phyloP scores from a whole-genome alignment of 164 flowering plant species.

The Saururus chinensis region DNA sequence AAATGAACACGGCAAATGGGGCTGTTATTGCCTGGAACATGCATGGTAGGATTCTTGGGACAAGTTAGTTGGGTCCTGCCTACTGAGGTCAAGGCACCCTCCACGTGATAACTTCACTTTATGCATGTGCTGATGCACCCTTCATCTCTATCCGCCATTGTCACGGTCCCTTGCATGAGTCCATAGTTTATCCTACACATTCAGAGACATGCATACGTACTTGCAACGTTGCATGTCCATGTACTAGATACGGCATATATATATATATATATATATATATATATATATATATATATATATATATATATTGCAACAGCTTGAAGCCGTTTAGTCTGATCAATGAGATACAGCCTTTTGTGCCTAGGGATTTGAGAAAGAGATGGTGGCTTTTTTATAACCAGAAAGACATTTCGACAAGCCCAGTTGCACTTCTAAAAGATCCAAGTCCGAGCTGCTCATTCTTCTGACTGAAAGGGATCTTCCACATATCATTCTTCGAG shows the following conservation, averaged over 20 bases:
- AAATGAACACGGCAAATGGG: not conserved
- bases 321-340: no score
- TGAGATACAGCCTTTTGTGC: no score
- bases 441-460: not conserved
- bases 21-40: not conserved
- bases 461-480: not conserved
- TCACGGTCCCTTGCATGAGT: not conserved
- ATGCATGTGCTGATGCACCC: conserved; percentile 13
- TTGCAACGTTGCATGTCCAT: not conserved
- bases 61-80: not conserved
- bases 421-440: not conserved
- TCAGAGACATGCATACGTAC: not conserved
- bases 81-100: conserved; percentile 7
- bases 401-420: not conserved
- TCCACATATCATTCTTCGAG: not conserved
- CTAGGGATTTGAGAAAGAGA: not conserved
- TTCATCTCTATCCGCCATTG: not conserved
- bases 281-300: no score
- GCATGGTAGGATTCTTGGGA: not conserved
- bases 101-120: conserved; percentile 15
- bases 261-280: no score
- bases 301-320: no score
- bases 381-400: not conserved
- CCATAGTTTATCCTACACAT: not conserved
- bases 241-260: not conserved